phyloP scores from a whole-genome alignment of 768 basidiomycete species.

The Tricholoma saponaceum region DNA sequence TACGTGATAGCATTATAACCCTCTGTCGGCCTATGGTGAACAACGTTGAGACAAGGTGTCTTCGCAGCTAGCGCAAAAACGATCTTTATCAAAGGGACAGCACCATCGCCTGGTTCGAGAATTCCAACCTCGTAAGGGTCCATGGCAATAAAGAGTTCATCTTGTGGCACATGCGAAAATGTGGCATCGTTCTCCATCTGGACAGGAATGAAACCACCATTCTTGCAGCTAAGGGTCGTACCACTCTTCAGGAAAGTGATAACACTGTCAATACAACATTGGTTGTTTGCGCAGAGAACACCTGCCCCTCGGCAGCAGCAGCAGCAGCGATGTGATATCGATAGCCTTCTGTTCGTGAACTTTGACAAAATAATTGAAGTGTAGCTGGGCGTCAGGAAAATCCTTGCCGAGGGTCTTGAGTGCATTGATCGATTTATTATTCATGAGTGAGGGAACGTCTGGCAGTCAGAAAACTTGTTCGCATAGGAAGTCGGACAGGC shows the following conservation, averaged over 20 bases:
- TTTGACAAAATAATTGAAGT: no score
- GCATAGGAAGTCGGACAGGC: background rate
- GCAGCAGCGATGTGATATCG: conserved; percentile 13
- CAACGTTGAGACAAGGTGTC: background rate
- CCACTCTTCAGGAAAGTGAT: conserved; percentile 15
- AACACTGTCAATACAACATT: conserved; percentile 17
- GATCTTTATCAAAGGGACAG: conserved; percentile 17
- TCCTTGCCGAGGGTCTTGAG: conserved; percentile 4
- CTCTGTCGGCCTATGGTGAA: background rate
- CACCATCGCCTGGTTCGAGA: conserved; percentile 6
- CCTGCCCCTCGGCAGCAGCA: conserved; percentile 20
- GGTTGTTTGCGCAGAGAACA: conserved; percentile 20
- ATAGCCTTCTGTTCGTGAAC: no score
- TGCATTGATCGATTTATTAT: background rate
- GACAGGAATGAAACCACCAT: conserved; percentile 17
- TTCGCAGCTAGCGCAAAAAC: conserved; percentile 17
- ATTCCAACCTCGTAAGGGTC: conserved; percentile 17
- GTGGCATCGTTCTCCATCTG: conserved; percentile 20
- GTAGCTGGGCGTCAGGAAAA: conserved; percentile 18
- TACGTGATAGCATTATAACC: background rate
- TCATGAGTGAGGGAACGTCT: background rate
- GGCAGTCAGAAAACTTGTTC: background rate
- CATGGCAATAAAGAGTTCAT: conserved; percentile 17
- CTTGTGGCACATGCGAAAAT: conserved; percentile 6
- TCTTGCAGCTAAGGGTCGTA: background rate